Percentiles rank a stretch among this genome's conserved stretches.
Evolutionary conservation across 2,329 filamentous ascomycete species (phyloP).

Genomic region (Neoarthrinium moseri): DNA sequence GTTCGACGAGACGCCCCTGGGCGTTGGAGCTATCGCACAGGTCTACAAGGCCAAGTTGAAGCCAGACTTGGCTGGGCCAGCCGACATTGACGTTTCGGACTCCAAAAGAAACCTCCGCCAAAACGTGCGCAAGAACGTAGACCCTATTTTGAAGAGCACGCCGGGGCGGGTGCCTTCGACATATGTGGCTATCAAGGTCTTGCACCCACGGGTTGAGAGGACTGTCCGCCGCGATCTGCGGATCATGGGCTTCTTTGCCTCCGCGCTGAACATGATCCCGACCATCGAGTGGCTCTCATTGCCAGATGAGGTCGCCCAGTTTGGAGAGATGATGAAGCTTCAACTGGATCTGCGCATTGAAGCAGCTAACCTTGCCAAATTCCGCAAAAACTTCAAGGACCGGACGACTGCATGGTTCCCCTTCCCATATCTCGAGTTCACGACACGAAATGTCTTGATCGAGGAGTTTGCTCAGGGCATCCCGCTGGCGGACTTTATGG

Average conservation of each 20-base stretch:
- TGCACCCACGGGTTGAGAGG: slow-evolving; percentile 88
- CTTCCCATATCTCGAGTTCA: slow-evolving; percentile 89
- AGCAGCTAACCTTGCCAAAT: slow-evolving; percentile 82
- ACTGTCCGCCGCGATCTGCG: slow-evolving; percentile 85
- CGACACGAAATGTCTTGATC: slow-evolving; percentile 85
- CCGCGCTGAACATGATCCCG: slow-evolving; percentile 78
- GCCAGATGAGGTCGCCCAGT: slow-evolving; percentile 89
- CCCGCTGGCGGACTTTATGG: slow-evolving; percentile 83
- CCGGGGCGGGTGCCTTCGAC: slow-evolving; percentile 83
- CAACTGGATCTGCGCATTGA: slow-evolving; percentile 95
- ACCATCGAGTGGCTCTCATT: slow-evolving; percentile 97
- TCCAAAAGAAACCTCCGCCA: slow-evolving; percentile 58
- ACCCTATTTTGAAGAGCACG: slow-evolving; percentile 81
- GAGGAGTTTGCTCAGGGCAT: slow-evolving; percentile 97
- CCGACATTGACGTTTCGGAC: slow-evolving; percentile 54
- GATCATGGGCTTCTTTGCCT: slow-evolving; percentile 93
- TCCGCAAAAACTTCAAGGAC: slow-evolving; percentile 86
- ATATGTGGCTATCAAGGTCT: slow-evolving; percentile 93
- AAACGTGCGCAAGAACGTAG: slow-evolving; percentile 77
- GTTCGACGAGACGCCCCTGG: slow-evolving; percentile 84
- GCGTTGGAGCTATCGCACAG: slow-evolving; percentile 94
- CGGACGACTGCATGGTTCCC: slow-evolving; percentile 96
- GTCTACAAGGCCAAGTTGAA: slow-evolving; percentile 96
- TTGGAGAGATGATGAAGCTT: slow-evolving; percentile 98
- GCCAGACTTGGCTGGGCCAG: slow-evolving; percentile 67